Evolutionary conservation across 768 basidiomycete genomes (phyloP).

Genomic region (Kwoniella heveanensis): DNA sequence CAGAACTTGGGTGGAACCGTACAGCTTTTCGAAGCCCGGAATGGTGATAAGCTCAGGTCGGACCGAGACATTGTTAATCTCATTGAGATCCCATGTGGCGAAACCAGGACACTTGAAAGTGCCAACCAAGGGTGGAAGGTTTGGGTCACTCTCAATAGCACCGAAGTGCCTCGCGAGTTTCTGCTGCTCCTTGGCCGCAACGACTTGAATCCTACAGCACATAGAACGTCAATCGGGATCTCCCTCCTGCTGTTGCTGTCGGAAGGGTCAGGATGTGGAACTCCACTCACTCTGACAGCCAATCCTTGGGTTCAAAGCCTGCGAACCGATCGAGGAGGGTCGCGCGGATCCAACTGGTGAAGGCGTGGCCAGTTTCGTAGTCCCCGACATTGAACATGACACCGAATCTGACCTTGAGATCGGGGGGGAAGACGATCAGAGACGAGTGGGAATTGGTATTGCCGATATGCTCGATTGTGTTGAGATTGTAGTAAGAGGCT

Average conservation of each 20-base stretch:
- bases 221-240: too few species aligned
- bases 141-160: background rate
- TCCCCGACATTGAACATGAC: background rate
- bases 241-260: too few species aligned
- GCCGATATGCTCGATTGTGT: background rate
- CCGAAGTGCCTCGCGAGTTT: background rate
- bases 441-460: background rate
- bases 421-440: background rate
- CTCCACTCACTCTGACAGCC: background rate
- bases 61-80: background rate
- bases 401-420: background rate
- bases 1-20: background rate
- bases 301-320: background rate
- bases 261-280: too few species aligned
- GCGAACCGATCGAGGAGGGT: background rate
- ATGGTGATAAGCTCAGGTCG: background rate
- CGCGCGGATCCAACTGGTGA: background rate
- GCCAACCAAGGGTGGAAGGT: background rate
- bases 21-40: background rate
- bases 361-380: background rate
- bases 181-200: background rate
- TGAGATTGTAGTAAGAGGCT: background rate
- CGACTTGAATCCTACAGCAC: background rate
- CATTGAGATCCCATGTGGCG: background rate
- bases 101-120: constrained; percentile 1